phyloP scores from a whole-genome alignment of 1,139 yeast species.

The Suhomyces terraborum region DNA sequence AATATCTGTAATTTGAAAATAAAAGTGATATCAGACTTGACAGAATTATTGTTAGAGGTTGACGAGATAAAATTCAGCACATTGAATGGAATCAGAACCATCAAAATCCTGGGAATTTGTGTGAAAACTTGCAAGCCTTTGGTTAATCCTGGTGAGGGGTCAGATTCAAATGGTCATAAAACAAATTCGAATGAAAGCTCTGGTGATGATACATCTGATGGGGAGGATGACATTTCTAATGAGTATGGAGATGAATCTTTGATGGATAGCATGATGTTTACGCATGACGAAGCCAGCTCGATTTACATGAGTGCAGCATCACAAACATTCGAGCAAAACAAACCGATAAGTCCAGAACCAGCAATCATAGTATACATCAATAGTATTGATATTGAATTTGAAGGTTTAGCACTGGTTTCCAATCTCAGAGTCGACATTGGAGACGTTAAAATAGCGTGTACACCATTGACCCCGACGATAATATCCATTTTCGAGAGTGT shows the following conservation, averaged over 20 bases:
- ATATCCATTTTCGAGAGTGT: slow-evolving; percentile 35
- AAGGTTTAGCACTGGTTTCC: slow-evolving; percentile 52
- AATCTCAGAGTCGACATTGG: slow-evolving; percentile 52
- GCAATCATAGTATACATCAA: slow-evolving; percentile 36
- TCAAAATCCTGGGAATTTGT: slow-evolving; percentile 41
- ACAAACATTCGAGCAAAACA: slow-evolving; percentile 30
- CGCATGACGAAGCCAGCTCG: slow-evolving; percentile 70
- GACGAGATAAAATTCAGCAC: slow-evolving; percentile 44
- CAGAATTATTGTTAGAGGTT: slow-evolving; percentile 46
- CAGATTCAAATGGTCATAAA: neutral
- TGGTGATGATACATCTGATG: slow-evolving; percentile 16
- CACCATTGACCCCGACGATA: slow-evolving; percentile 40
- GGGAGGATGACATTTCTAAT: slow-evolving; percentile 28
- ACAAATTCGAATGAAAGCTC: neutral
- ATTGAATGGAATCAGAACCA: slow-evolving; percentile 49
- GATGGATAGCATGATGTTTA: slow-evolving; percentile 63
- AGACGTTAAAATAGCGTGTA: slow-evolving; percentile 43
- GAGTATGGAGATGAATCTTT: slow-evolving; percentile 47
- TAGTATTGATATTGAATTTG: slow-evolving; percentile 43
- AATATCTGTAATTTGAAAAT: slow-evolving; percentile 46
- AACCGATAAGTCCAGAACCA: slow-evolving; percentile 18
- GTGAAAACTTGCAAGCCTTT: slow-evolving; percentile 42
- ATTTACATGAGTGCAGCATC: slow-evolving; percentile 84
- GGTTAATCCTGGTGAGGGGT: slow-evolving; percentile 33
- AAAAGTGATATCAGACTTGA: slow-evolving; percentile 53